Base-by-base conservation (phyloP, 1,284 basidiomycete species). In the Pulchroboletus neoregius region DNA sequence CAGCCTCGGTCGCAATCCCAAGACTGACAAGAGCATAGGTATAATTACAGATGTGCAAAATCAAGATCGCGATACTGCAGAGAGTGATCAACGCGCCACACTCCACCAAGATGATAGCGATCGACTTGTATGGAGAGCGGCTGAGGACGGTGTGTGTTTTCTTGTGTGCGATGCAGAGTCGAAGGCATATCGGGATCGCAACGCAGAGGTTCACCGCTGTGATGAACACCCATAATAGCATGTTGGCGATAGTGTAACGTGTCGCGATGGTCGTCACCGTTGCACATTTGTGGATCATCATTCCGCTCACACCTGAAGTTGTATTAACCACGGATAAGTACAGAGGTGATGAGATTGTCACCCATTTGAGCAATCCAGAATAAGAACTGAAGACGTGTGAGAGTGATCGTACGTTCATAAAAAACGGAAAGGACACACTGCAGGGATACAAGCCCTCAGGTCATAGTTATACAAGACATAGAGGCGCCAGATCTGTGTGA, bases 401-500 rank as follows among this genome's bases (percentile, higher is more conserved):
- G n/a, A n/a, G n/a, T n/a, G n/a, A n/a, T n/a, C n/a, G n/a, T n/a
- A n/a, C n/a, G n/a, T n/a, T n/a, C n/a, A n/a, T n/a, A n/a, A n/a
- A n/a, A n/a, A n/a, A n/a, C n/a, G n/a, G n/a, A n/a, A n/a, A n/a
- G n/a, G n/a, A n/a, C n/a, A n/a, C n/a, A n/a, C n/a, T n/a, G n/a
- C n/a, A n/a, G n/a, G 46, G 4, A 59, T 16, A 33, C 60, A 59
- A 6, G 57, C 18, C 35, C 5, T 22, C 20, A 40, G 12, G 8
- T 33, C 20, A 12, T 43, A 30, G 27, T 51, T 49, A 26, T 56
- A 61, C 24, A 59, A 26, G 8, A 59, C 32, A 23, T 41, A 57
- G 28, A 63, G 47, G 13, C 58, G 61, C 58, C 58, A 61, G 4
- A 59, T 51, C 58, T 59, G 18, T 26, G 13, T 5, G 20, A 42